Base-by-base conservation (phyloP, 1,284 basidiomycete genomes). In the Tylopilus sp. region DNA sequence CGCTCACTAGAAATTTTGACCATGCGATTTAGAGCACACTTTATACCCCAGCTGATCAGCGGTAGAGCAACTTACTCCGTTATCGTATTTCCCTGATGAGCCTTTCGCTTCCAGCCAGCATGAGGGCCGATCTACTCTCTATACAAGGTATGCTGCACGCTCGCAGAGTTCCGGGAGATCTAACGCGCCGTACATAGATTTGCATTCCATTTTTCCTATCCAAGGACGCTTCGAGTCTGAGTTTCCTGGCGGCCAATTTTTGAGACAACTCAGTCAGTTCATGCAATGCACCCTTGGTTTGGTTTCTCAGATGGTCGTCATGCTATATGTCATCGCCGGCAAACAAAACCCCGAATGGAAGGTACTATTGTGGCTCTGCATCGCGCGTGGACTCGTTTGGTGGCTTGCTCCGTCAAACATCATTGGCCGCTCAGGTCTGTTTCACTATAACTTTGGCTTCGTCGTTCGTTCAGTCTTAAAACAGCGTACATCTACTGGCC, bases 401-500 rank as follows among this genome's bases (percentile, higher is more conserved):
- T 56, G 66, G 34, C 46, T 66, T 7, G 53, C 59, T 7, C 75
- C 75, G 13, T 55, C 46, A 0, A 67, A 68, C 37, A 64, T 57
- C 2, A 59, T 66, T 6, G 65, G 66, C 1, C 66, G 63, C 11
- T 64, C 59, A 51, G 69, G 73, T 73, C 43, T 19, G 65, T 51
- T 21, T 23, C 19, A 5, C 2, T 6, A 13, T 13, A 6, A 13
- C 8, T 19, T n/a, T n/a, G 18, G 1, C 13, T 13, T 38, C 21
- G 1, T 15, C 2, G 16, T 42, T 34, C 16, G 8, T 28, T 46
- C 39, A 12, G 3, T 16, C 31, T 18, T 5, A 11, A 13, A 45
- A 12, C 35, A 74, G 75, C 69, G 5, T 76, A 70, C 52, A 56
- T 71, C 5, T 75, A 74, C 46, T 74, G 71, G 70, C 68, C 72